Base-by-base conservation (phyloP, 169 alveolate species). In the Plasmodium relictum region DNA sequence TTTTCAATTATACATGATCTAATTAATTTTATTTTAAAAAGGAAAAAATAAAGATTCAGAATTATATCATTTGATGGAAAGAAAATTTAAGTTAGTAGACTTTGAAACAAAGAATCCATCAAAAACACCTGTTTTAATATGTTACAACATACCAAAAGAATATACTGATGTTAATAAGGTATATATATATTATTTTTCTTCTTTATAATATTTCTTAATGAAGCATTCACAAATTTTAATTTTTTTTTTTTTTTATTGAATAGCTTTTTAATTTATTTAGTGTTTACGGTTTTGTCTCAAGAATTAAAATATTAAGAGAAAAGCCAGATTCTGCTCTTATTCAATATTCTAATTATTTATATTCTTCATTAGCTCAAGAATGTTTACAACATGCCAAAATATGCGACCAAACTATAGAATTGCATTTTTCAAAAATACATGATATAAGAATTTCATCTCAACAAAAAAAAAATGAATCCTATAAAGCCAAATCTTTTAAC, bases 261-360 rank as follows among this genome's bases (percentile, higher is more conserved):
- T 85, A 93, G 95, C 65, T 93, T 20, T 93, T 93, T 65, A 93
- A 93, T 74, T 62, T 93, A 45, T 93, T 93, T 78, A 88, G 94
- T 54, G 61, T 93, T 8, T 93, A 93, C 54, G 96, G 96, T 1
- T 74, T 50, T 22, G 96, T 93, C 3, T 61, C 92, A 12, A 56
- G 95, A 63, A 80, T 93, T 50, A 93, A 93, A 88, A 93, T 93
- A 41, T 74, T 93, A 37, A 54, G 94, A 14, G 95, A 93, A 54
- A 88, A 92, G 50, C 92, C 95, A 6, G 96, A 93, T 72, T 85
- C 94, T 0, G 96, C 96, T 3, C 91, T 93, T 50, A 88, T 93
- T 10, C 96, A 93, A 71, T 93, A 88, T 70, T 65, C 93, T 6
- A 76, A 74, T 61, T 86, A 93, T 24, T 54, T 93, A 18, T 93